Base-by-base conservation (phyloP, 352 stramenopile species). In the Globisporangium radiosum region DNA sequence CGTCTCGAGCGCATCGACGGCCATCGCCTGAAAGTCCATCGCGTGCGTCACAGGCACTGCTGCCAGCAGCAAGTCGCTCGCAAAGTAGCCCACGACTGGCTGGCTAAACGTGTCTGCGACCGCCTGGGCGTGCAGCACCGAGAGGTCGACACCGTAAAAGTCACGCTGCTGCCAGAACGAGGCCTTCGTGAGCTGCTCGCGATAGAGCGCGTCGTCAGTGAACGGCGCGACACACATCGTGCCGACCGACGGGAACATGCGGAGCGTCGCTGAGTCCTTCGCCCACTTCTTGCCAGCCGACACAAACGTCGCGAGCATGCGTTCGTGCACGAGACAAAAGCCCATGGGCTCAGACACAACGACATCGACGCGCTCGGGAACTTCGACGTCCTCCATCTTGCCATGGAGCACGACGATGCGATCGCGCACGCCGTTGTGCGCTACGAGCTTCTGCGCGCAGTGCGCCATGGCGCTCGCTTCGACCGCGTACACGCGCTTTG, bases 261-360 rank as follows among this genome's bases (percentile, higher is more conserved):
- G 81, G 62, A 87, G 84, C 42, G 45, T 49, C 15, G 71, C 65
- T 10, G 57, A 57, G 40, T 76, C 75, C 61, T 96, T 96, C 19
- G 98, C 72, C 81, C 97, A 99, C 68, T 93, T 96, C 64, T 98
- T 90, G 14, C 97, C 78, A 1, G 95, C 97, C 15, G 81, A 71
- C 36, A 99, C 93, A 50, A 99, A 95, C 38, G 89, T 98, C 78
- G 99, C 97, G 42, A 99, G 85, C 98, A 99, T 99, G 57, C 88
- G 95, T 72, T 99, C 98, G 65, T 98, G 88, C 45, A 99, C 85
- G 33, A 99, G 89, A 68, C 99, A 99, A 75, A 99, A 99, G 25
- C 98, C 98, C 97, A 99, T 99, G 79, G 97, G 98, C 78, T 99
- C 97, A 4, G 92, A 98, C 17, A 99, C 92, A 38, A 99, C 98